Evolutionary conservation across 345 rosid species (phyloP), one percentile per base, ranked within the genome.

Genomic region (Balakata baccata): DNA sequence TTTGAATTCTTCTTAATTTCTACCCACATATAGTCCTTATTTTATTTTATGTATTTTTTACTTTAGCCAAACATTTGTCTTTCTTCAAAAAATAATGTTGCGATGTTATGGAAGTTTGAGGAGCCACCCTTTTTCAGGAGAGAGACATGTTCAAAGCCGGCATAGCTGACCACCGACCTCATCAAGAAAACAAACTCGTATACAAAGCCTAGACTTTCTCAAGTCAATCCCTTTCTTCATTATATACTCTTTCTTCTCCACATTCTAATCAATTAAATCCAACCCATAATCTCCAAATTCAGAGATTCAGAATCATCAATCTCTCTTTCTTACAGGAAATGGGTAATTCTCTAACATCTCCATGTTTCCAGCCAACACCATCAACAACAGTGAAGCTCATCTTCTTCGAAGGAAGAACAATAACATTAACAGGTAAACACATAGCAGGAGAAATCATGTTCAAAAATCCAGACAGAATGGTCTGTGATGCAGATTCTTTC

Each of bases 371-470:
- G 0, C 69, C 38, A 12, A 57, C 78, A 14, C 41, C 59, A 2
- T 72, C 82, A 20, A 52, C 68, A 13, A 5, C 49, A 6, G 76
- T 85, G 68, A 89, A 82, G 71, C 87, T 94, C 1, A 77, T 89
- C 73, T 92, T 89, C 73, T 92, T 80, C 68, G 84, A 82, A 22
- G 97, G 96, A 77, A 68, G 82, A 1, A 89, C 89, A 6, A 85
- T 78, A 73, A 74, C 84, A 59, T 64, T 90, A 39, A 51, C 77
- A 13, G 90, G 85, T 5, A 87, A 79, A 50, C 97, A 88, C 75
- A 71, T 90, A 4, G 98, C 98, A 16, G 98, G 98, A 34, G 94
- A 92, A 78, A 82, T 94, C 85, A 94, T 94, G 98, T 92, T 94
- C 18, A 89, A 90, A 82, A 85, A 83, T 64, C 97, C 98, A 0